Evolutionary conservation across 2,329 filamentous ascomycete species (phyloP), one percentile per base, ranked within the genome.

Genomic region (Cytospora piceae): DNA sequence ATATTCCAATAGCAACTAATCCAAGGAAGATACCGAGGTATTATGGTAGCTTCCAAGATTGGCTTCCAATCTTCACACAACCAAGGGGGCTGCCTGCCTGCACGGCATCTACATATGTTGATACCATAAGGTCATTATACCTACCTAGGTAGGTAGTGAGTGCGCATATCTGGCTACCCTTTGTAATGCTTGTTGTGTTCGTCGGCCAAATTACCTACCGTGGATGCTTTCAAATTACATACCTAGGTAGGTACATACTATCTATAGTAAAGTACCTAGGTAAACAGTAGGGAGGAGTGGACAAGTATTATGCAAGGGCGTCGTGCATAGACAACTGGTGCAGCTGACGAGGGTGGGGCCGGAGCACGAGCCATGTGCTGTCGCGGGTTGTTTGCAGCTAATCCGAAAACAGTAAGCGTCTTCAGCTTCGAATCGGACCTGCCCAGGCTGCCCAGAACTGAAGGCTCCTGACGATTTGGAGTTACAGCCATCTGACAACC

Each of bases 401-500:
- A 24, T 12, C 46, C n/a, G 3, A 24, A 49, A 49, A 14, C n/a
- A 24, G 46, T 22, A 49, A 49, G 46, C 46, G n/a, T 49, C n/a
- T 24, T 49, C 46, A 49, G 46, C 46, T 49, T 49, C n/a, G n/a
- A 49, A 4, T 20, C 46, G 46, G 42, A 24, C n/a, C 46, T 49
- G 46, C 46, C 46, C 46, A 49, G n/a, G n/a, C 20, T 22, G 20
- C 20, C 42, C 42, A 46, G 42, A 49, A 49, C n/a, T 49, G 46
- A 49, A 49, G 46, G 46, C 46, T 49, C 46, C 46, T 49, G 46
- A 14, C 46, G 46, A 49, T 49, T 49, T 49, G 46, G 46, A 49
- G 46, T 49, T 49, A 39, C 61, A 56, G 54, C 54, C 31, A 56
- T 56, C 22, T 37, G 54, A 27, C 32, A 63, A 63, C 24, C 46